phyloP scores from a whole-genome alignment of 75 land plant species.

The Picea sitchensis region DNA sequence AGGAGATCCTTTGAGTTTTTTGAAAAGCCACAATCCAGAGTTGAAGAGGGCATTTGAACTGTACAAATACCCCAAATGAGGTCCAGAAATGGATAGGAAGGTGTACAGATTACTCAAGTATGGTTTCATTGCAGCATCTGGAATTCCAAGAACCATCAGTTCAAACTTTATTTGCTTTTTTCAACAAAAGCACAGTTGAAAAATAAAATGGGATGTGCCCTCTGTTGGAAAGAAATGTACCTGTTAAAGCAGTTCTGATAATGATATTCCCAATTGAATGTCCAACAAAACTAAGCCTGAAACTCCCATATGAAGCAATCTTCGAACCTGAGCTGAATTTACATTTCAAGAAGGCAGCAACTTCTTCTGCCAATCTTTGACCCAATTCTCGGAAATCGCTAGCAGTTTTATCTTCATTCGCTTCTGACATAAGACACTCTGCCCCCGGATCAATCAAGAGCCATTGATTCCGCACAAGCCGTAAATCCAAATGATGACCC shows the following conservation, averaged over 20 bases:
- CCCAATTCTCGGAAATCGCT: slow-evolving; percentile 90
- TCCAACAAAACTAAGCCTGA: slow-evolving; percentile 87
- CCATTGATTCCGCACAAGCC: slow-evolving; percentile 89
- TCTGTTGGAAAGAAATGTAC: slow-evolving; percentile 20
- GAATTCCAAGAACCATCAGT: not conserved
- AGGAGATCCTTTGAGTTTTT: slow-evolving; percentile 75
- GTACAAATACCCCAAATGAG: slow-evolving; percentile 85
- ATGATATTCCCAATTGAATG: slow-evolving; percentile 94
- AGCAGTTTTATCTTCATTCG: slow-evolving; percentile 76
- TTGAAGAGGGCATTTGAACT: slow-evolving; percentile 86
- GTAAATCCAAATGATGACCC: slow-evolving; percentile 94
- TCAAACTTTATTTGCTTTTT: not conserved
- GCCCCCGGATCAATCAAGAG: slow-evolving; percentile 76
- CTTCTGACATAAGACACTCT: slow-evolving; percentile 81
- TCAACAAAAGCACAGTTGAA: not conserved
- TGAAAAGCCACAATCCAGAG: slow-evolving; percentile 86
- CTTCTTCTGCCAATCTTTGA: slow-evolving; percentile 75
- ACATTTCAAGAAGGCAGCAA: slow-evolving; percentile 51
- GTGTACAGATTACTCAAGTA: slow-evolving; percentile 60
- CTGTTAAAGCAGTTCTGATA: slow-evolving; percentile 72
- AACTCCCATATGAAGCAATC: slow-evolving; percentile 31
- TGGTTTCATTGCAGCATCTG: slow-evolving; percentile 79
- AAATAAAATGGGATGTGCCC: too few species aligned
- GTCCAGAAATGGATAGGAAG: slow-evolving; percentile 84
- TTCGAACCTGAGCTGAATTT: slow-evolving; percentile 59